A percentile compares a stretch with the other conserved stretches of the same genome.
Conservation (phyloP, 2,329 filamentous ascomycete species). For the Sporothrix dimorphospora region DNA sequence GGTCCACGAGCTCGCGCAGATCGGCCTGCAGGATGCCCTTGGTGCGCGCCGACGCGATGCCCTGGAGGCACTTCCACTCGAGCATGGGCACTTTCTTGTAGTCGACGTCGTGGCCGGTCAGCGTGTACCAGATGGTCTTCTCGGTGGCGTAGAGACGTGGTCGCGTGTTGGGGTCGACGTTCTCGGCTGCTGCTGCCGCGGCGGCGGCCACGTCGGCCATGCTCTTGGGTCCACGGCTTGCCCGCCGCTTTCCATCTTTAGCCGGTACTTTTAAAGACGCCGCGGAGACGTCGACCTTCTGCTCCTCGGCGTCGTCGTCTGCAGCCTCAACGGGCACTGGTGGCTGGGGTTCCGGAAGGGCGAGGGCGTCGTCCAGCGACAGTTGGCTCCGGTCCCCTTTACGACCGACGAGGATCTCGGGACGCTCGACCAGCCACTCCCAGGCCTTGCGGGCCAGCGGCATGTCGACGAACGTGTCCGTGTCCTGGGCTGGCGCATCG, state of each 20-base stretch:
- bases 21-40: conserved; percentile 65
- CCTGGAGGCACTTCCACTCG: conserved; percentile 62
- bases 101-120: conserved; percentile 63
- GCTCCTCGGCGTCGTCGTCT: background rate
- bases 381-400: conserved; percentile 44
- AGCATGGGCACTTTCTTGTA: conserved; percentile 60
- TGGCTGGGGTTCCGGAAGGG: conserved; percentile 41
- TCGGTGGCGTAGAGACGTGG: conserved; percentile 55
- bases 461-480: conserved; percentile 10
- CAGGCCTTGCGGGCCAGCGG: conserved; percentile 47
- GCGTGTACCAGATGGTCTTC: conserved; percentile 60
- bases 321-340: background rate
- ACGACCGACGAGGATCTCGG: conserved; percentile 47
- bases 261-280: background rate
- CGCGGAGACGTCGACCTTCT: background rate
- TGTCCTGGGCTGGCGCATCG: background rate
- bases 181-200: background rate
- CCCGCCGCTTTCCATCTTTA: background rate
- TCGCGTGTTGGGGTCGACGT: conserved; percentile 31
- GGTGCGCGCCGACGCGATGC: conserved; percentile 58
- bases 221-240: background rate
- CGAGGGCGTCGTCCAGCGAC: conserved; percentile 47
- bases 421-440: conserved; percentile 46
- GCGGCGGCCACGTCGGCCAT: background rate
- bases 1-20: conserved; percentile 58